Base-by-base conservation (phyloP, 2,329 filamentous ascomycete genomes). In the Emydomyces testavorans region DNA sequence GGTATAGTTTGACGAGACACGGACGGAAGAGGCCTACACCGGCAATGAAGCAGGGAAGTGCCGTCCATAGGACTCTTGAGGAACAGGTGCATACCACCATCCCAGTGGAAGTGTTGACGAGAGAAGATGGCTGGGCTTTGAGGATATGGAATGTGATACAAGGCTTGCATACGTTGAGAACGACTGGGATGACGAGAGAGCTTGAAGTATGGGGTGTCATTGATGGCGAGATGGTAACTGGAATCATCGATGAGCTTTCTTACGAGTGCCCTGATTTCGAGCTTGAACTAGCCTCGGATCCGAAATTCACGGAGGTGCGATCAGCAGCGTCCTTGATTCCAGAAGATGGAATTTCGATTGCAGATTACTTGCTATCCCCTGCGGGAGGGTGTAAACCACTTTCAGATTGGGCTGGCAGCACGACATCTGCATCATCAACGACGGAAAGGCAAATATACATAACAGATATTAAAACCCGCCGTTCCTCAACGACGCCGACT, bases 121-220 rank as follows among this genome's bases (percentile, higher is more conserved):
- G 79, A 51, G 89, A 94, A 60, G 92, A 98, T 58, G 74, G 73
- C 0, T 88, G 90, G 65, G 92, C 84, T 0, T 64, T 96, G 50
- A 75, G 79, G 50, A 74, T 96, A 39, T 96, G 89, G 88, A 96
- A 96, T 62, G 73, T 92, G 7, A 83, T 95, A 28, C 85, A 94
- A 59, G 88, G 89, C 0, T 60, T 96, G 42, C 77, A 85, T 15
- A 86, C 80, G 1, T 67, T 90, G 46, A 73, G 82, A 4, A 77
- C 83, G 10, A 80, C 74, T 1, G 85, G 85, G 2, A 69, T 82
- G 50, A 88, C 85, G 2, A 72, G 85, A 15, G 85, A 90, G 64
- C 63, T 90, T 21, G 82, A 88, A 57, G 74, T 96, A 2, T 95
- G 90, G 87, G 92, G 90, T 0, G 68, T 83, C 10, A 64, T 95